A percentile compares a stretch with the other conserved stretches of the same genome.
These are phyloP conservation scores for Catunica adiposa DNA, from an alignment of 2,329 filamentous ascomycete species.

Conservation along the genomic window DNA sequence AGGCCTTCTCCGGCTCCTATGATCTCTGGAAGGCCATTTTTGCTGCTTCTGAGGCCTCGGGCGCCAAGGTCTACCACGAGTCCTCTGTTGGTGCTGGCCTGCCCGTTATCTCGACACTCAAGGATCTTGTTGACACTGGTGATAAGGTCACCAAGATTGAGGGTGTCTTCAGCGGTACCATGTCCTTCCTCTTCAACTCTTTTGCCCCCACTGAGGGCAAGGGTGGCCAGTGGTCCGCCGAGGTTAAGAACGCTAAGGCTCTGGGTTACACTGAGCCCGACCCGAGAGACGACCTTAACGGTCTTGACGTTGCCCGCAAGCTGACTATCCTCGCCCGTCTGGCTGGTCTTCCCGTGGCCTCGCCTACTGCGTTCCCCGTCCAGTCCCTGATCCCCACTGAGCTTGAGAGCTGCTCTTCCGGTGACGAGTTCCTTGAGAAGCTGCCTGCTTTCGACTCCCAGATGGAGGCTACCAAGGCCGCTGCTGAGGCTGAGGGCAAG, in stretches of 20 bases:
- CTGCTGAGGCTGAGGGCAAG: slow-evolving; percentile 74
- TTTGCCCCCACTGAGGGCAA: slow-evolving; percentile 66
- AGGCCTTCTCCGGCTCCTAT: slow-evolving; percentile 75
- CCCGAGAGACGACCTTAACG: slow-evolving; percentile 72
- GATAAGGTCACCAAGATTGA: slow-evolving; percentile 86
- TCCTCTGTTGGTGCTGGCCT: slow-evolving; percentile 86
- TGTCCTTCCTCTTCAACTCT: slow-evolving; percentile 96
- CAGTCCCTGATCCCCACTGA: slow-evolving; percentile 83
- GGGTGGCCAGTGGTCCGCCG: slow-evolving; percentile 74
- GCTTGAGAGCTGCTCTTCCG: slow-evolving; percentile 58
- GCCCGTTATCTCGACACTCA: slow-evolving; percentile 82
- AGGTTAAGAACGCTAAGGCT: slow-evolving; percentile 82
- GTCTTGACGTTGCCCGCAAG: slow-evolving; percentile 84
- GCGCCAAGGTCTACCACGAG: slow-evolving; percentile 85
- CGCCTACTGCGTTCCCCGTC: slow-evolving; percentile 78
- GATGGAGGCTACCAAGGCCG: slow-evolving; percentile 77
- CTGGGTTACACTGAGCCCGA: slow-evolving; percentile 87
- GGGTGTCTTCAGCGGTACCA: slow-evolving; percentile 92
- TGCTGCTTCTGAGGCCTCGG: slow-evolving; percentile 47
- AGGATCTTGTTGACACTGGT: slow-evolving; percentile 86
- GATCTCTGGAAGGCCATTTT: slow-evolving; percentile 82
- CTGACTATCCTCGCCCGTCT: slow-evolving; percentile 84
- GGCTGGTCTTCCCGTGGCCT: slow-evolving; percentile 64
- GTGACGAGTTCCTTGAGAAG: slow-evolving; percentile 70
- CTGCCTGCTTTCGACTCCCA: slow-evolving; percentile 70